phyloP scores from a whole-genome alignment of 2,329 filamentous ascomycete genomes.

The Celoporthe dispersa region DNA sequence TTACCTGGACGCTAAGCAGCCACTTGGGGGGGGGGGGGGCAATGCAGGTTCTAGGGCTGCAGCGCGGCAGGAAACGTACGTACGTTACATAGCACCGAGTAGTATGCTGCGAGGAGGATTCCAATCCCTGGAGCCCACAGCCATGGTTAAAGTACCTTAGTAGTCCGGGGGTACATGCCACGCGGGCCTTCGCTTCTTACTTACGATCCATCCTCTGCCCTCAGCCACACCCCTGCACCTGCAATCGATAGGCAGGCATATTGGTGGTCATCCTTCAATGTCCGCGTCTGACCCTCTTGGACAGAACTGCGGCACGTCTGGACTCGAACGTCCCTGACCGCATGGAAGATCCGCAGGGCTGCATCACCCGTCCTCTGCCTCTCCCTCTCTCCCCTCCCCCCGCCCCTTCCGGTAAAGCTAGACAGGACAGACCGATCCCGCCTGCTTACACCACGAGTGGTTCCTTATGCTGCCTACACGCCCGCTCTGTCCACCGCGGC shows the following conservation, averaged over 20 bases:
- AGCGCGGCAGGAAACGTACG: background rate
- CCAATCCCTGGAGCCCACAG: constrained; percentile 15
- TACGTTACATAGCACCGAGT: background rate
- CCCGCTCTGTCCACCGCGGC: background rate
- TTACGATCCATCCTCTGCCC: background rate
- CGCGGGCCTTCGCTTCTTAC: background rate
- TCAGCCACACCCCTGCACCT: background rate
- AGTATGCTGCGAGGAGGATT: constrained; percentile 16
- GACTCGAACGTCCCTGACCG: background rate
- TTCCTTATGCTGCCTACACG: constrained; percentile 7
- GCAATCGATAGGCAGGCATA: background rate
- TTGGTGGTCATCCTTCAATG: constrained; percentile 1
- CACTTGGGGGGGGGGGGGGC: background rate
- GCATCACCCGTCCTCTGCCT: constrained; percentile 7
- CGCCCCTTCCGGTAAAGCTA: background rate
- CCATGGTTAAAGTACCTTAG: constrained; percentile 4
- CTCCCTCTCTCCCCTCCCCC: too few relatives aligned
- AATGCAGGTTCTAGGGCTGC: constrained; percentile 22
- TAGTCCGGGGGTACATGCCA: background rate
- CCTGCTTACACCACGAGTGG: constrained; percentile 4
- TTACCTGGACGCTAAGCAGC: constrained; percentile 16
- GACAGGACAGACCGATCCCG: background rate
- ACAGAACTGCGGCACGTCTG: background rate
- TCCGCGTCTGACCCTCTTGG: constrained; percentile 4
- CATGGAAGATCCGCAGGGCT: constrained; percentile 10